Conservation (phyloP, 192 early-diverging fungal genomes). For the Gryganskiella cystojenkinii region DNA sequence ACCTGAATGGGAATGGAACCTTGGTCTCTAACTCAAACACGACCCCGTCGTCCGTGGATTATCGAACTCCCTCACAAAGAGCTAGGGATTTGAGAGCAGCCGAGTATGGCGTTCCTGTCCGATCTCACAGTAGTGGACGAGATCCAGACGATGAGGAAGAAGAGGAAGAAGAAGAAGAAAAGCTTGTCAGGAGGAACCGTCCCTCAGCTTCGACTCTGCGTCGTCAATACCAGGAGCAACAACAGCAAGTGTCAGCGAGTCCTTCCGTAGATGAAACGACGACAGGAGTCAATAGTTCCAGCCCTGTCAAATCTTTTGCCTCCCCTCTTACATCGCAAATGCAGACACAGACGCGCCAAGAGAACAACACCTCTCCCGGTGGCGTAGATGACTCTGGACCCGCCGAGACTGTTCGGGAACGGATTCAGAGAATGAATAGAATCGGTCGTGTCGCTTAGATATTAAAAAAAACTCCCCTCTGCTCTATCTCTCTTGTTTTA, state of each 20-base stretch:
- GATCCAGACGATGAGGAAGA: conserved; percentile 32
- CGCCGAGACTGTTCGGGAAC: conserved; percentile 39
- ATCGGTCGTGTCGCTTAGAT: conserved; percentile 20
- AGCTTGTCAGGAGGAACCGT: conserved; percentile 17
- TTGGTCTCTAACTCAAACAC: too few relatives aligned
- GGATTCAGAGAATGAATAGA: conserved; percentile 42
- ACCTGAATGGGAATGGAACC: too few relatives aligned
- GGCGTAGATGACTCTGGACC: conserved; percentile 4
- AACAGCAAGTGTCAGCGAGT: neutral
- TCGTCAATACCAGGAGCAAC: neutral
- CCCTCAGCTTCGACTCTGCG: neutral
- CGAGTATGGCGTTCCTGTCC: too few relatives aligned
- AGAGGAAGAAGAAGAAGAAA: conserved; percentile 25
- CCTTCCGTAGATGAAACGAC: too few relatives aligned
- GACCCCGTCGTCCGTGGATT: too few relatives aligned
- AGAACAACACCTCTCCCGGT: neutral
- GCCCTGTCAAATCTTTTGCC: too few relatives aligned
- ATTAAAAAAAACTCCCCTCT: neutral
- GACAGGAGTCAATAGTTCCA: too few relatives aligned
- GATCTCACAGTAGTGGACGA: conserved; percentile 1
- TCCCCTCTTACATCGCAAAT: too few relatives aligned
- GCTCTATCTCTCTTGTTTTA: too few relatives aligned
- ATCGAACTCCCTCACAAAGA: too few relatives aligned
- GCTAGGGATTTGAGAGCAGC: neutral
- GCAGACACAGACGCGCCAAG: too few relatives aligned